phyloP scores from a whole-genome alignment of 2,329 filamentous ascomycete genomes.

The Cercospora sp. region DNA sequence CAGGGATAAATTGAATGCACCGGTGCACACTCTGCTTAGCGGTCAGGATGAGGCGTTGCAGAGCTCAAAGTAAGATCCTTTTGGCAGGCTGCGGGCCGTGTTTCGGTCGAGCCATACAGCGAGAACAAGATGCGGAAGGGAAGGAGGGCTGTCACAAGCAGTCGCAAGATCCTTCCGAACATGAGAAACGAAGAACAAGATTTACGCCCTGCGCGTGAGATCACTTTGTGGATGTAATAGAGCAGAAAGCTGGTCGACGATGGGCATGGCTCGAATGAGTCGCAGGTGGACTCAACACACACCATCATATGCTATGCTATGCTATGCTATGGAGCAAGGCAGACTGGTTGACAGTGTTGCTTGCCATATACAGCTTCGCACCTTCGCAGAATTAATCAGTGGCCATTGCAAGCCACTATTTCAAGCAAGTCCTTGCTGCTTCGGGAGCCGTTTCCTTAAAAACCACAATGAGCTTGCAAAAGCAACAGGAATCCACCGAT shows the following conservation, averaged over 20 bases:
- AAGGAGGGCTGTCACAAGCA: neutral
- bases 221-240: neutral
- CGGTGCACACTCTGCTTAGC: constrained; percentile 78
- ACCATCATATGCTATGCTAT: neutral
- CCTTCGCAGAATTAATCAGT: neutral
- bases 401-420: neutral
- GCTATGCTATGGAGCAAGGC: neutral
- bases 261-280: neutral
- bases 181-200: neutral
- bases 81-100: neutral
- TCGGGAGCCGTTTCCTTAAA: neutral
- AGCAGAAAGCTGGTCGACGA: neutral
- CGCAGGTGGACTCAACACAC: neutral
- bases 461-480: neutral
- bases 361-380: neutral
- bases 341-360: neutral
- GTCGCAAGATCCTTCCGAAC: neutral
- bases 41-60: constrained; percentile 52
- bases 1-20: constrained; percentile 80
- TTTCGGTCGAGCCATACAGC: neutral
- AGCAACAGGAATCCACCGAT: neutral
- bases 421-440: neutral
- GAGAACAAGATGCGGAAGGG: neutral
- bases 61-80: constrained; percentile 5
- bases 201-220: neutral